Evolutionary conservation across 805 yeast genomes (phyloP).

Genomic region (Jamesozyma hellenica): DNA sequence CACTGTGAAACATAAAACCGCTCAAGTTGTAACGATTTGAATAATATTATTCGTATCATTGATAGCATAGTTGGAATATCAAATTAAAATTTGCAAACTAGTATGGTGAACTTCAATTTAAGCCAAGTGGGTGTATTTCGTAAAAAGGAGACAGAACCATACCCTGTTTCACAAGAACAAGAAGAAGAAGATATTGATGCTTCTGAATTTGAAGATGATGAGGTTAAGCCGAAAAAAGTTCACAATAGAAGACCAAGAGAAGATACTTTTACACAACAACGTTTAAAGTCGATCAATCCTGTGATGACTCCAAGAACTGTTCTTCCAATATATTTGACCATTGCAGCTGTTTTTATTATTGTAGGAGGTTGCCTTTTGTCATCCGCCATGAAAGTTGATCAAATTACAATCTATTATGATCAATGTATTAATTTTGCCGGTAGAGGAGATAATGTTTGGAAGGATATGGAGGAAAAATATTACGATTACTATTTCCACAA

Average conservation of each 20-base stretch:
- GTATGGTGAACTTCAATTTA: constrained; percentile 22
- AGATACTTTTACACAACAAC: constrained; percentile 65
- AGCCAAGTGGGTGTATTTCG: constrained; percentile 24
- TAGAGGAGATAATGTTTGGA: constrained; percentile 28
- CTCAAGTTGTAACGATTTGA: no score
- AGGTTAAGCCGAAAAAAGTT: constrained; percentile 30
- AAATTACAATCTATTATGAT: constrained; percentile 63
- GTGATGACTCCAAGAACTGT: constrained; percentile 85
- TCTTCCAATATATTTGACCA: constrained; percentile 62
- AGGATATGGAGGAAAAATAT: constrained; percentile 48
- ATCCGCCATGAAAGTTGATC: constrained; percentile 63
- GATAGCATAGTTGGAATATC: no score
- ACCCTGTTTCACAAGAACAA: constrained; percentile 10
- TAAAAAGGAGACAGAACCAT: constrained; percentile 18
- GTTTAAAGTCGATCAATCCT: constrained; percentile 54
- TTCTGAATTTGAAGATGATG: constrained; percentile 33
- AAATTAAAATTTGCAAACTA: no score
- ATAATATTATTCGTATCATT: no score
- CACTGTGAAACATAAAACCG: no score
- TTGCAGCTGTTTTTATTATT: constrained; percentile 79
- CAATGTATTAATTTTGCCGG: constrained; percentile 52
- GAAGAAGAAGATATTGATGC: constrained; percentile 29
- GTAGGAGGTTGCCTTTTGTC: constrained; percentile 77
- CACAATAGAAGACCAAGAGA: constrained; percentile 58
- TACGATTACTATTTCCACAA: constrained; percentile 47